Percentiles rank a stretch among this genome's conserved stretches.
phyloP scores from a whole-genome alignment of 2,329 filamentous ascomycete species.

The Fusarium protoensiforme region DNA sequence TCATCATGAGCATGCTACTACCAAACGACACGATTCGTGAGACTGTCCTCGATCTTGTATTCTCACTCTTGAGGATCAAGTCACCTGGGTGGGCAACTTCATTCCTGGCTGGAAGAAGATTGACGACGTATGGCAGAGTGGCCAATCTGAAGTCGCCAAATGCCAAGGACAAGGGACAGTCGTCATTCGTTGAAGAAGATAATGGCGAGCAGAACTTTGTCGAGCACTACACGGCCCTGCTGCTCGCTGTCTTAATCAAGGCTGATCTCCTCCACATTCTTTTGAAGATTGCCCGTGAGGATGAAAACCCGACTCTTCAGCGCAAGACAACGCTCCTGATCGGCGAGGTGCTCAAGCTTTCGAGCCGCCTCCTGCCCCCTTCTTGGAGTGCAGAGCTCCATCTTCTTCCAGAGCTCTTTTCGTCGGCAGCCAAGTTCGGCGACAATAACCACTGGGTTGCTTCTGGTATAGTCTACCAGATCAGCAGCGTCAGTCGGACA shows the following conservation, averaged over 20 bases:
- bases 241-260: constrained; percentile 86
- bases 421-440: constrained; percentile 77
- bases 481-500: constrained; percentile 95
- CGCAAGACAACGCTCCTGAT: constrained; percentile 92
- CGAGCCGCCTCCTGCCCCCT: constrained; percentile 84
- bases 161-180: constrained; percentile 59
- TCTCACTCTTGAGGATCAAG: constrained; percentile 85
- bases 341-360: constrained; percentile 89
- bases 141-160: constrained; percentile 79
- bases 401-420: constrained; percentile 86
- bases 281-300: constrained; percentile 73
- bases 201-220: constrained; percentile 84
- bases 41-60: constrained; percentile 88
- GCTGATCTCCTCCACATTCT: constrained; percentile 76
- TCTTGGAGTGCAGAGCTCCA: constrained; percentile 87
- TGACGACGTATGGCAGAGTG: constrained; percentile 97
- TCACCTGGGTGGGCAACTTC: constrained; percentile 93
- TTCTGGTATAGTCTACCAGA: constrained; percentile 94
- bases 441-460: constrained; percentile 81
- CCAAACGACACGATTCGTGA: constrained; percentile 71
- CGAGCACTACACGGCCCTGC: constrained; percentile 91
- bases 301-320: constrained; percentile 76
- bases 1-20: constrained; percentile 73
- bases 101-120: constrained; percentile 88
- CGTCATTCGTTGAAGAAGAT: constrained; percentile 71